Conservation (phyloP, 345 rosid species). For the Populus tremula region DNA sequence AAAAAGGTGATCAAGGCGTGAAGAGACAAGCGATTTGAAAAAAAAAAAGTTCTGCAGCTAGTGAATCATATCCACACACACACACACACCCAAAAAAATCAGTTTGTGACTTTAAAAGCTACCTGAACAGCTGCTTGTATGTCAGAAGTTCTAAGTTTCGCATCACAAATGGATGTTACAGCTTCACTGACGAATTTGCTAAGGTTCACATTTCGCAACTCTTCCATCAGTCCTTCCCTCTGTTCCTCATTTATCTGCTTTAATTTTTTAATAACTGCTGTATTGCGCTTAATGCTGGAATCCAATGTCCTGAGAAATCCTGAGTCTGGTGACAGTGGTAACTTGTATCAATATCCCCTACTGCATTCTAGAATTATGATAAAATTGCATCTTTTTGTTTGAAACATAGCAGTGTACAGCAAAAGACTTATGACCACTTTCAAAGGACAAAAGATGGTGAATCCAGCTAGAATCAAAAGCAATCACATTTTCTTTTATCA, state of each 20-base stretch:
- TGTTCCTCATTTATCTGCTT: constrained; percentile 93
- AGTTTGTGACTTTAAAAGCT: constrained; percentile 16
- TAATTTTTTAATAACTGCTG: constrained; percentile 88
- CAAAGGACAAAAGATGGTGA: not conserved
- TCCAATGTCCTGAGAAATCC: constrained; percentile 87
- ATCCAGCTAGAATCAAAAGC: not conserved
- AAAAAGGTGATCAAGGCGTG: not conserved
- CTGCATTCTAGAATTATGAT: not conserved
- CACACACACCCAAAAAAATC: not conserved
- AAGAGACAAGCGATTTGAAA: not conserved
- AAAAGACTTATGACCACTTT: not conserved
- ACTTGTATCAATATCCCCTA: constrained; percentile 27
- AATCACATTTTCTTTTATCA: not conserved
- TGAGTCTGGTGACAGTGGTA: constrained; percentile 49
- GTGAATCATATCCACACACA: not conserved
- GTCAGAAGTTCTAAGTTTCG: constrained; percentile 86
- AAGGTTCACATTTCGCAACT: constrained; percentile 69
- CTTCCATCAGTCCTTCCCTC: constrained; percentile 88
- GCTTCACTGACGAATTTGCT: constrained; percentile 98
- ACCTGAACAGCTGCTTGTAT: constrained; percentile 97
- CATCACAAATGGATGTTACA: constrained; percentile 91
- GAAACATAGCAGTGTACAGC: not conserved
- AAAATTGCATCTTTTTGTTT: not conserved
- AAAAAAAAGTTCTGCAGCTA: not conserved
- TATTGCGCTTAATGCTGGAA: constrained; percentile 90